Conservation (phyloP, 768 basidiomycete species). For the Amanita polypyramis region DNA sequence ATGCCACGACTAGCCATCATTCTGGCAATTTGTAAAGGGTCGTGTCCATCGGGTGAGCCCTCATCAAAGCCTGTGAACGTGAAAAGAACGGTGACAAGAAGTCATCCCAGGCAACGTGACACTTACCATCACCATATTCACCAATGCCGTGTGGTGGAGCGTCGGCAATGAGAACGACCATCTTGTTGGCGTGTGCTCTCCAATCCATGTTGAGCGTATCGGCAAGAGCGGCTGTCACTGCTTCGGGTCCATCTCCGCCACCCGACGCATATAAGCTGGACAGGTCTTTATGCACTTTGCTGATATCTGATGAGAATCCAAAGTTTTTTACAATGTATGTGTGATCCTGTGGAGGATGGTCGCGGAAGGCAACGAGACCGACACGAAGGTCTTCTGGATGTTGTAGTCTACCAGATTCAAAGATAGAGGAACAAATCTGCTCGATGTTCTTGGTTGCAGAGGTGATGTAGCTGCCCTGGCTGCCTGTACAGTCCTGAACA, state of each 20-base stretch:
- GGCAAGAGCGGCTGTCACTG: slow-evolving; percentile 86
- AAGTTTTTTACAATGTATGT: slow-evolving; percentile 91
- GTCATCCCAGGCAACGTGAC: background rate
- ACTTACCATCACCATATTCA: slow-evolving; percentile 88
- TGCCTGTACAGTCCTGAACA: slow-evolving; percentile 92
- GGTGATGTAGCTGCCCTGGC: slow-evolving; percentile 84
- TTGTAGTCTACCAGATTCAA: slow-evolving; percentile 88
- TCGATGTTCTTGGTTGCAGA: slow-evolving; percentile 96
- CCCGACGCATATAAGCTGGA: slow-evolving; percentile 81
- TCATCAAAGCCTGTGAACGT: slow-evolving; percentile 68
- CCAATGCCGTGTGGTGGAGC: slow-evolving; percentile 97
- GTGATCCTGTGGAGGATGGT: slow-evolving; percentile 96
- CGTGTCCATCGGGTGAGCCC: slow-evolving; percentile 89
- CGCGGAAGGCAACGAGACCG: slow-evolving; percentile 89
- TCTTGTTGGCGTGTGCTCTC: slow-evolving; percentile 82
- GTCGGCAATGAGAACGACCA: slow-evolving; percentile 95
- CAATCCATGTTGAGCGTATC: slow-evolving; percentile 88
- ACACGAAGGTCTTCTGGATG: slow-evolving; percentile 80
- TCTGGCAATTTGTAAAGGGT: slow-evolving; percentile 82
- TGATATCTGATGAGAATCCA: slow-evolving; percentile 89
- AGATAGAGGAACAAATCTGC: slow-evolving; percentile 89
- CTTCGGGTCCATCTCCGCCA: slow-evolving; percentile 93
- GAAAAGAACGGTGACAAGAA: slow-evolving; percentile 11
- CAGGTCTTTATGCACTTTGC: slow-evolving; percentile 75
- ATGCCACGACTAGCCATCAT: slow-evolving; percentile 87